phyloP scores from a whole-genome alignment of 2,329 filamentous ascomycete species.

The Botryotinia calthae region DNA sequence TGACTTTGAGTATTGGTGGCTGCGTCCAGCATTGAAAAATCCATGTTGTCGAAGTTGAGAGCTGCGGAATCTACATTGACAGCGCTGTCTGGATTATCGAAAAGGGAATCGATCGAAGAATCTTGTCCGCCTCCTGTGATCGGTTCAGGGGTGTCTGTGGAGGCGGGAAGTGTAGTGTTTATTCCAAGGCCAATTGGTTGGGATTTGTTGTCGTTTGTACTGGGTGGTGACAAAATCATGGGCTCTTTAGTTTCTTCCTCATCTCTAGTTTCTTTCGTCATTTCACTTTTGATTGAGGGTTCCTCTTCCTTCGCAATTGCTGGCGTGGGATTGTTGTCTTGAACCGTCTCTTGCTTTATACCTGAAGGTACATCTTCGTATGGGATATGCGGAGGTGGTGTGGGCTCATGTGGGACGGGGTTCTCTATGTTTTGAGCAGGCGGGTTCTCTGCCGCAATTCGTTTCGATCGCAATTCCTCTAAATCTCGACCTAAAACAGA shows the following conservation, averaged over 20 bases:
- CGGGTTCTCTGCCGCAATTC: constrained; percentile 35
- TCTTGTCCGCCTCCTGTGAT: constrained; percentile 28
- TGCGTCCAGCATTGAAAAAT: constrained; percentile 31
- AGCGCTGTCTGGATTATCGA: constrained; percentile 31
- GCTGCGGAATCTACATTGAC: constrained; percentile 24
- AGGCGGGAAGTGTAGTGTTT: constrained; percentile 25
- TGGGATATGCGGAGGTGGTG: neutral
- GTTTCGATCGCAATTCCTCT: constrained; percentile 39
- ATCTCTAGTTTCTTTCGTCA: constrained; percentile 22
- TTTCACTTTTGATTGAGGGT: constrained; percentile 18
- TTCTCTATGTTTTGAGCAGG: constrained; percentile 24
- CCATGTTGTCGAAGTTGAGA: constrained; percentile 34
- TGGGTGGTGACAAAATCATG: constrained; percentile 29
- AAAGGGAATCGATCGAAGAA: constrained; percentile 35
- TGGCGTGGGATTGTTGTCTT: neutral
- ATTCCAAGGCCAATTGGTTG: constrained; percentile 33
- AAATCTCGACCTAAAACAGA: constrained; percentile 55
- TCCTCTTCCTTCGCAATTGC: constrained; percentile 2
- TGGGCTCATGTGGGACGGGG: constrained; percentile 31
- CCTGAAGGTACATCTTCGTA: constrained; percentile 19
- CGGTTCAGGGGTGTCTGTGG: constrained; percentile 22
- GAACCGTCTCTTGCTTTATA: constrained; percentile 28
- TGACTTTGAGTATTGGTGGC: constrained; percentile 25
- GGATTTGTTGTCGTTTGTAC: constrained; percentile 21
- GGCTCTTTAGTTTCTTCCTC: constrained; percentile 13